Conservation (phyloP, 441 rosid species). For the Manihot esculenta region DNA sequence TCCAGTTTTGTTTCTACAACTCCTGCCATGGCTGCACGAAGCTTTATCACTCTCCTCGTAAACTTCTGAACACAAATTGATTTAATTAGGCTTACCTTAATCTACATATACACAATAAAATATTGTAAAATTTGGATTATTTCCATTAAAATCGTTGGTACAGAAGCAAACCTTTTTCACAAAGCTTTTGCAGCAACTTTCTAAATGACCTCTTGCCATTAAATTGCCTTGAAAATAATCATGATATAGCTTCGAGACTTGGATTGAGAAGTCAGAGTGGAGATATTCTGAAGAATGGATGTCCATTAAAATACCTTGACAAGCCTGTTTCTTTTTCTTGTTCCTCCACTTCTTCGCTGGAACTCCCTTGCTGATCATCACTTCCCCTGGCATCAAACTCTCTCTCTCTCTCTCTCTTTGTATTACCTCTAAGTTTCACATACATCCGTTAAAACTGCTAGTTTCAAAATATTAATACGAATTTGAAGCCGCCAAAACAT, state of each 20-base stretch:
- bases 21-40: background rate
- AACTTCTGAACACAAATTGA: background rate
- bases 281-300: background rate
- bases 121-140: no score
- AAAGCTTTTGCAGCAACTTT: background rate
- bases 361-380: conserved; percentile 17
- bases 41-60: background rate
- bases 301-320: background rate
- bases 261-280: conserved; percentile 11
- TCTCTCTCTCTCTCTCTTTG: background rate
- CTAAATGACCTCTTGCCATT: background rate
- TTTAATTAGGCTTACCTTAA: conserved; percentile 9
- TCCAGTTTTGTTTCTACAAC: background rate
- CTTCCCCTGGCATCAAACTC: background rate
- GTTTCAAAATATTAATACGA: background rate
- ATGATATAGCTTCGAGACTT: conserved; percentile 1
- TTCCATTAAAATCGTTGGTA: background rate
- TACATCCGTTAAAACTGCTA: background rate
- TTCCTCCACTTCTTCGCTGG: background rate
- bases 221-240: background rate
- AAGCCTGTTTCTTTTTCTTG: background rate
- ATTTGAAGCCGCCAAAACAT: background rate
- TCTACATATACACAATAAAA: background rate
- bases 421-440: background rate
- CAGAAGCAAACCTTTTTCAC: conserved; percentile 1